Evolutionary conservation across 768 basidiomycete species (phyloP).

Genomic region (Solioccasus polychromus): DNA sequence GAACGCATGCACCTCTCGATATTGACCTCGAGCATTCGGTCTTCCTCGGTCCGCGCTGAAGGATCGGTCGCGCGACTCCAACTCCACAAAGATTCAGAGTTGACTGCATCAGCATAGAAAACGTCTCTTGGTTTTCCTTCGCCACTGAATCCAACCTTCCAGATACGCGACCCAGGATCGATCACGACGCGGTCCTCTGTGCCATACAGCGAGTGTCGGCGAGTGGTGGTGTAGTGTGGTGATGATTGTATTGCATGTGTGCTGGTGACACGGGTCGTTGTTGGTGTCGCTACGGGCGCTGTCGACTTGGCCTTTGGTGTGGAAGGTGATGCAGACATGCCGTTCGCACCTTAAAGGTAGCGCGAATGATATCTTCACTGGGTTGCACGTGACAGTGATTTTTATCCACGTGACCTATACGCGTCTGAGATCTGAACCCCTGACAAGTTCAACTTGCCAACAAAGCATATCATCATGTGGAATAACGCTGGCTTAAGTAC

Average conservation of each 20-base stretch:
- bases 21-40: conserved; percentile 64
- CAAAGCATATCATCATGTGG: conserved; percentile 18
- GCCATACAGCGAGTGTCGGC: conserved; percentile 92
- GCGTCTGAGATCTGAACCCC: conserved; percentile 9
- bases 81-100: conserved; percentile 54
- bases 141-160: conserved; percentile 98
- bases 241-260: conserved; percentile 61
- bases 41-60: conserved; percentile 66
- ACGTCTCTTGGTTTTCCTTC: conserved; percentile 89
- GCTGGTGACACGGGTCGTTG: conserved; percentile 48
- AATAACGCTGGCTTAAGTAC: conserved; percentile 28
- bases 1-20: conserved; percentile 68
- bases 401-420: conserved; percentile 18
- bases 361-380: background rate
- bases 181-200: conserved; percentile 95
- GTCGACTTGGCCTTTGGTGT: conserved; percentile 31
- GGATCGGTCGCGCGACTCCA: conserved; percentile 53
- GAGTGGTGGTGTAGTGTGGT: conserved; percentile 80
- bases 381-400: conserved; percentile 14
- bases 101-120: conserved; percentile 55
- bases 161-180: conserved; percentile 89
- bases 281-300: conserved; percentile 49
- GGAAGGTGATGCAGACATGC: conserved; percentile 34
- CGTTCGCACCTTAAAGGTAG: background rate
- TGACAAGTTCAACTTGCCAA: background rate